Conservation (phyloP, 78 protist genomes). For the Dictyostelium citrinum region DNA sequence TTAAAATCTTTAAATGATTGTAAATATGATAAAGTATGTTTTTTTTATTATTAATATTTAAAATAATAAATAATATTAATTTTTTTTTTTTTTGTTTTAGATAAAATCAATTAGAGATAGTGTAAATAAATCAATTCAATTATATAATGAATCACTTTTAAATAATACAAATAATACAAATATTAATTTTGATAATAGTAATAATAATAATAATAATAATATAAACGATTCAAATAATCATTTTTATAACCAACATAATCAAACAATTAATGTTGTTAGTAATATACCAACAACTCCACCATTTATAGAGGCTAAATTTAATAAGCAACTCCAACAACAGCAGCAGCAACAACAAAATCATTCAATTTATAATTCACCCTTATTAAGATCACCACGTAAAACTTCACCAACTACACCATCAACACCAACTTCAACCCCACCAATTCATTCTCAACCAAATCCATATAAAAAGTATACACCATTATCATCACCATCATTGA, state of each 20-base stretch:
- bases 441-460: neutral
- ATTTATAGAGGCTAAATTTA: neutral
- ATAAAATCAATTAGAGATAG: constrained; percentile 13
- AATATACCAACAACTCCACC: constrained; percentile 1
- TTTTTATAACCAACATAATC: neutral
- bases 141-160: neutral
- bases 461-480: neutral
- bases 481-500: neutral
- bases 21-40: constrained; percentile 26
- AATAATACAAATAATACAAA: neutral
- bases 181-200: neutral
- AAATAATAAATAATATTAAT: neutral
- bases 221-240: neutral
- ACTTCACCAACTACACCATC: neutral
- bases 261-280: neutral
- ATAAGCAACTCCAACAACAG: neutral
- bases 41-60: neutral
- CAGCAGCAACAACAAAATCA: neutral
- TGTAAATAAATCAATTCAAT: neutral
- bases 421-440: neutral
- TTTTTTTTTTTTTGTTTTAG: neutral
- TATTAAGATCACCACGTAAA: neutral
- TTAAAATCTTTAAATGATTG: constrained; percentile 17
- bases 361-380: neutral
- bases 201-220: too few relatives aligned